These are phyloP conservation scores for Penicillium hesseltinei DNA, from an alignment of 2,329 filamentous ascomycete species.

Conservation along the genomic window DNA sequence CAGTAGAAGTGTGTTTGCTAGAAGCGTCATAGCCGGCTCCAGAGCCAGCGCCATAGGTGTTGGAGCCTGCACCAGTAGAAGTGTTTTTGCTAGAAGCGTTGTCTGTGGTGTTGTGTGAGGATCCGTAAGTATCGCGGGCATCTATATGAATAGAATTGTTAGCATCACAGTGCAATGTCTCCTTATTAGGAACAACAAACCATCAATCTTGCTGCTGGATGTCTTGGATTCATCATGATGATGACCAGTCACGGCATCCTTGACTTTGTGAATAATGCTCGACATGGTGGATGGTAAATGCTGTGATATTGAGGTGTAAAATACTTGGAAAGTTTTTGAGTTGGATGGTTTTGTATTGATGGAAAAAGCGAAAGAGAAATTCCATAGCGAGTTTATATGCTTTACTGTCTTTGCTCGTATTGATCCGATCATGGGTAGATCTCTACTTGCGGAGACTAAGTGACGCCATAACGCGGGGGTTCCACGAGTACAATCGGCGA, in stretches of 20 bases:
- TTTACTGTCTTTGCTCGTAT: not conserved
- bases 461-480: conserved; percentile 22
- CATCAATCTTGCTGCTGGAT: conserved; percentile 1
- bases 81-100: conserved; percentile 1
- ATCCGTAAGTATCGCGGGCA: conserved; percentile 3
- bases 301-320: too few species aligned
- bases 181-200: conserved; percentile 4
- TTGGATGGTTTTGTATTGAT: not conserved
- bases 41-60: conserved; percentile 11
- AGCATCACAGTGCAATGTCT: not conserved
- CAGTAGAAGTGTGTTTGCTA: not conserved
- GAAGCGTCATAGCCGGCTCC: not conserved
- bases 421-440: not conserved
- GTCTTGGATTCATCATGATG: conserved; percentile 29
- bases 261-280: conserved; percentile 48
- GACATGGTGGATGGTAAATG: conserved; percentile 41
- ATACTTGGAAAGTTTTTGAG: not conserved
- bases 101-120: conserved; percentile 2
- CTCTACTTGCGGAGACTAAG: not conserved
- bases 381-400: conserved; percentile 8
- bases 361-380: not conserved
- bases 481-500: conserved; percentile 2
- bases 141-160: conserved; percentile 4
- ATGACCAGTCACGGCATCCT: conserved; percentile 43
- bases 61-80: not conserved